A percentile compares a stretch with the other conserved stretches of the same genome.
Evolutionary conservation across 768 basidiomycete genomes (phyloP).

Genomic region (Phylloporus sp.): DNA sequence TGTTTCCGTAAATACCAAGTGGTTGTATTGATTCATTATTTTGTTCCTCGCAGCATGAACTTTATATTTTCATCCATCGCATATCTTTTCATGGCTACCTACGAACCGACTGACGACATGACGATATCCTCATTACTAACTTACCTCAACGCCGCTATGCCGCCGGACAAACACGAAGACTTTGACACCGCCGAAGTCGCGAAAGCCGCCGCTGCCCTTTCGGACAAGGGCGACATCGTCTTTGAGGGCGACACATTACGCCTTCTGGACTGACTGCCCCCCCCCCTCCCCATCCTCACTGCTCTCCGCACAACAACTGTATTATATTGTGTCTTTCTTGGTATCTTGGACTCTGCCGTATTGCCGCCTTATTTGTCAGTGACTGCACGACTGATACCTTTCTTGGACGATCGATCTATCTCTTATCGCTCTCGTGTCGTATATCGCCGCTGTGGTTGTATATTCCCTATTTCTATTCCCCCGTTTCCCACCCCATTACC

Average conservation of each 20-base stretch:
- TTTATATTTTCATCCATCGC: conserved; percentile 61
- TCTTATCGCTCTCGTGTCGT: conserved; percentile 13
- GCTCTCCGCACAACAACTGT: conserved; percentile 3
- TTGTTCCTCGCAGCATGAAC: conserved; percentile 37
- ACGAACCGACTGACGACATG: conserved; percentile 63
- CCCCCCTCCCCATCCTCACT: neutral
- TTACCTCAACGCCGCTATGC: conserved; percentile 74
- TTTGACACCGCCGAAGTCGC: conserved; percentile 75
- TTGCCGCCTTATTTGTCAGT: neutral
- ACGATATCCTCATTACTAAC: conserved; percentile 64
- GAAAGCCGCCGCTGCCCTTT: conserved; percentile 42
- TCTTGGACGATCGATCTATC: conserved; percentile 14
- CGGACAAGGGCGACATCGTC: conserved; percentile 45
- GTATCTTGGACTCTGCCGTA: conserved; percentile 18
- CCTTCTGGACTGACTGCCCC: conserved; percentile 19
- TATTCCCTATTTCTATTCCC: neutral
- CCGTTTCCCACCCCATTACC: neutral
- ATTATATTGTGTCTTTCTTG: conserved; percentile 19
- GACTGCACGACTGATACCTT: conserved; percentile 8
- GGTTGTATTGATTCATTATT: conserved; percentile 4
- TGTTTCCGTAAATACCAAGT: conserved; percentile 2
- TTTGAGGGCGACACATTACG: conserved; percentile 49
- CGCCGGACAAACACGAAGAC: conserved; percentile 75
- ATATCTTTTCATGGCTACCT: conserved; percentile 66
- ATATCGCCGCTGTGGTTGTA: conserved; percentile 15